Base-by-base conservation (phyloP, 495 filamentous ascomycete species). In the Saxophila tyrrhenica region DNA sequence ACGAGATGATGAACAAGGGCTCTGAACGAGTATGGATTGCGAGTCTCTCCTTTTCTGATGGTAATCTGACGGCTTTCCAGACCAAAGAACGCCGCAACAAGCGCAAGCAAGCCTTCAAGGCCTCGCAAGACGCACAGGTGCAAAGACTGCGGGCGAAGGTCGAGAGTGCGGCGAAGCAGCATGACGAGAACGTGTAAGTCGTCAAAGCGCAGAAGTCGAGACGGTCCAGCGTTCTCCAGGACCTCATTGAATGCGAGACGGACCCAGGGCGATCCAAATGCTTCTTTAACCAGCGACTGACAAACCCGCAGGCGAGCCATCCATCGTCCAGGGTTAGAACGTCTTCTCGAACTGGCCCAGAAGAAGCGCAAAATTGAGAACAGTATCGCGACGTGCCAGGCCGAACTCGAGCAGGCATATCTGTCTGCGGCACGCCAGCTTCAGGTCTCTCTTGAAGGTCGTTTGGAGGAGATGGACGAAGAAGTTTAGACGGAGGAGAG, bases 241-340 rank as follows among this genome's bases (percentile, higher is more conserved):
- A n/a, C n/a, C n/a, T n/a, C n/a, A n/a, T n/a, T n/a, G n/a, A n/a
- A n/a, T n/a, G n/a, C n/a, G n/a, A n/a, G n/a, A n/a, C n/a, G n/a
- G n/a, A n/a, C n/a, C n/a, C n/a, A n/a, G n/a, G n/a, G n/a, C n/a
- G n/a, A n/a, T n/a, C n/a, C n/a, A n/a, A n/a, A n/a, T n/a, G n/a
- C 17, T 21, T 5, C 41, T 9, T 8, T 17, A 17, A 21, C 41
- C 15, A 17, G 25, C 32, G 13, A 19, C 42, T 54, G 42, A 47
- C 25, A 16, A 16, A 2, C 20, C 13, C 41, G 8, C 41, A 54
- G 42, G 17, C 8, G 23, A 8, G 44, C 44, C 3, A 48, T 48
- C 10, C 53, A 21, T 11, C 54, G 54, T 35, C 54, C 54, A 32
- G 50, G 50, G 38, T 1, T 57, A 3, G 48, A 52, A 24, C 49